Conservation (phyloP, 169 alveolate genomes). For the Eimeria acervulina region DNA sequence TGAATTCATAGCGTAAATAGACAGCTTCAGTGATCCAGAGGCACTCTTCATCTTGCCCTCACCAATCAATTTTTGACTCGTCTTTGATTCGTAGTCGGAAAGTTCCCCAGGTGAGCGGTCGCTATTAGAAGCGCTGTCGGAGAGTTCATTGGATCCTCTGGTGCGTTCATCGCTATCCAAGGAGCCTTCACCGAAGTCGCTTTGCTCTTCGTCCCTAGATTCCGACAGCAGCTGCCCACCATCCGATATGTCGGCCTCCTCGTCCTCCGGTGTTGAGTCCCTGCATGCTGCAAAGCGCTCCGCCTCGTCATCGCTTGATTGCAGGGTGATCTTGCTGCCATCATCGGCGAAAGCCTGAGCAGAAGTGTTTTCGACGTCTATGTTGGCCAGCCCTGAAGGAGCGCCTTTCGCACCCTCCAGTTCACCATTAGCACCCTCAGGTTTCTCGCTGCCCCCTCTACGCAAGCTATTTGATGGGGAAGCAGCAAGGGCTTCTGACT, state of each 20-base stretch:
- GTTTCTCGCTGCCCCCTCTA: not conserved
- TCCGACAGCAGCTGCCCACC: constrained; percentile 2
- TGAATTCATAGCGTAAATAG: constrained; percentile 52
- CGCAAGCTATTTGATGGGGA: not conserved
- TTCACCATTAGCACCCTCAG: not conserved
- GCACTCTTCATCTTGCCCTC: not conserved
- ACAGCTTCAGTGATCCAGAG: constrained; percentile 16
- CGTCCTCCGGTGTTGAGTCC: constrained; percentile 47
- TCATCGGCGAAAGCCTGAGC: constrained; percentile 64
- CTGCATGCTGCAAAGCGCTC: constrained; percentile 12
- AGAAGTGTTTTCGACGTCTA: constrained; percentile 61
- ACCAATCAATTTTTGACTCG: not conserved
- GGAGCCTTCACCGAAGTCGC: constrained; percentile 32
- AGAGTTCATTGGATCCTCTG: constrained; percentile 5
- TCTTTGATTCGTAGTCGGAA: constrained; percentile 26
- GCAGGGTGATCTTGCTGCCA: constrained; percentile 17
- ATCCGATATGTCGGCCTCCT: constrained; percentile 18
- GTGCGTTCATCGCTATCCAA: constrained; percentile 62
- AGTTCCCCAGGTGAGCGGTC: constrained; percentile 50
- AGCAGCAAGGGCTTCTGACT: not conserved
- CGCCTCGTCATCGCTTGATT: constrained; percentile 63
- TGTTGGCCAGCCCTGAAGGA: not conserved
- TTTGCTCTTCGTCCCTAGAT: constrained; percentile 15
- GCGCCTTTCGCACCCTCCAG: not conserved
- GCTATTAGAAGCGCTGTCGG: constrained; percentile 55